Percentiles rank a stretch among this genome's conserved stretches.
phyloP scores from a whole-genome alignment of 768 basidiomycete genomes.

The Amyloporia xantha region DNA sequence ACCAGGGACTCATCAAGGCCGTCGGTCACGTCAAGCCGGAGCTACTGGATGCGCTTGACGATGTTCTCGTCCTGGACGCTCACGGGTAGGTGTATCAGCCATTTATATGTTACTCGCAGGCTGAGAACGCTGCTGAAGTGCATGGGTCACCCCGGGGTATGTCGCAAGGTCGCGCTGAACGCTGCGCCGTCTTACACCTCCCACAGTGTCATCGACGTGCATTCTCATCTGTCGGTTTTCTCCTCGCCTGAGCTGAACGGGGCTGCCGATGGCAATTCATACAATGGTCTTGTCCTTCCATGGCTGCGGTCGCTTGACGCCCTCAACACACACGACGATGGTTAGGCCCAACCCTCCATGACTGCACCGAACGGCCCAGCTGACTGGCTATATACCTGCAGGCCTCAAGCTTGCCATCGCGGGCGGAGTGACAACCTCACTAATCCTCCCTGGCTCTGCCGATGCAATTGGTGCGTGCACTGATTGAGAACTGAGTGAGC shows the following conservation, averaged over 20 bases:
- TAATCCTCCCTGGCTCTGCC: slow-evolving; percentile 68
- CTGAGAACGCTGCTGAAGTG: slow-evolving; percentile 23
- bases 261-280: slow-evolving; percentile 51
- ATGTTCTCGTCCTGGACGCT: slow-evolving; percentile 41
- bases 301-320: slow-evolving; percentile 69
- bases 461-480: slow-evolving; percentile 47
- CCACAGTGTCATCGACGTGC: slow-evolving; percentile 44
- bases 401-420: slow-evolving; percentile 51
- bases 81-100: slow-evolving; percentile 22
- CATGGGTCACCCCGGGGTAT: slow-evolving; percentile 58
- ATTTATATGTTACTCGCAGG: not conserved
- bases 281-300: slow-evolving; percentile 43
- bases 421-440: slow-evolving; percentile 69
- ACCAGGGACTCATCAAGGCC: slow-evolving; percentile 54
- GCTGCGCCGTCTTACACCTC: not conserved
- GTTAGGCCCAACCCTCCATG: slow-evolving; percentile 15
- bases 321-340: slow-evolving; percentile 64
- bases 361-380: no score
- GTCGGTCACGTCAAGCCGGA: slow-evolving; percentile 32
- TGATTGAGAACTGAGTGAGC: no score
- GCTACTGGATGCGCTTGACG: slow-evolving; percentile 2
- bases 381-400: not conserved
- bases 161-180: not conserved
- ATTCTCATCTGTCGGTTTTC: slow-evolving; percentile 49
- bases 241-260: slow-evolving; percentile 25